These are phyloP conservation scores for Termitomyces titanicus DNA, from an alignment of 768 basidiomycete genomes.

Conservation along the genomic window DNA sequence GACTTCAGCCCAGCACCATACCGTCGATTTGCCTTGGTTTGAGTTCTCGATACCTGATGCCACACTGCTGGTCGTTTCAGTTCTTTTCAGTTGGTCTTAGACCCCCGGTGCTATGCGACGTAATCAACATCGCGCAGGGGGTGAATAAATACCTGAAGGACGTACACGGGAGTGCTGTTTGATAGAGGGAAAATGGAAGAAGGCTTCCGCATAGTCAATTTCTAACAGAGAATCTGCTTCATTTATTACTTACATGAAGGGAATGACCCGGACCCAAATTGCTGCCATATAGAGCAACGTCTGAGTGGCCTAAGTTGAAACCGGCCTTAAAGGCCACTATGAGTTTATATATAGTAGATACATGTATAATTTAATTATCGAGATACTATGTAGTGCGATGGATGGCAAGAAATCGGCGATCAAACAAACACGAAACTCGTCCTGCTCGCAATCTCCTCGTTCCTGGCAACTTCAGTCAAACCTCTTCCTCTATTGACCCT, in stretches of 20 bases:
- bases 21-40: not conserved
- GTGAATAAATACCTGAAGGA: not conserved
- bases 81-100: not conserved
- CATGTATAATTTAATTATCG: no score
- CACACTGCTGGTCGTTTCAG: no score
- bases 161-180: not conserved
- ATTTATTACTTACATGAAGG: not conserved
- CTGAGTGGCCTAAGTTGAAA: not conserved
- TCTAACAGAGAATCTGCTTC: not conserved
- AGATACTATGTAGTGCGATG: no score
- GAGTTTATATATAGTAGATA: no score
- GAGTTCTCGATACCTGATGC: not conserved
- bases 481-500: constrained; percentile 51
- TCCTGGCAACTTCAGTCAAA: constrained; percentile 49
- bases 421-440: constrained; percentile 21
- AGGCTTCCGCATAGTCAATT: not conserved
- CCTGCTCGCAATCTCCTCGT: constrained; percentile 36
- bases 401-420: not conserved
- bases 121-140: no score
- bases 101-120: not conserved
- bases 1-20: not conserved
- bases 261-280: not conserved
- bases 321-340: no score
- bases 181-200: not conserved
- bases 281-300: not conserved